Evolutionary conservation across 2,329 filamentous ascomycete genomes (phyloP).

Genomic region (Neocatenulostroma microsporum): DNA sequence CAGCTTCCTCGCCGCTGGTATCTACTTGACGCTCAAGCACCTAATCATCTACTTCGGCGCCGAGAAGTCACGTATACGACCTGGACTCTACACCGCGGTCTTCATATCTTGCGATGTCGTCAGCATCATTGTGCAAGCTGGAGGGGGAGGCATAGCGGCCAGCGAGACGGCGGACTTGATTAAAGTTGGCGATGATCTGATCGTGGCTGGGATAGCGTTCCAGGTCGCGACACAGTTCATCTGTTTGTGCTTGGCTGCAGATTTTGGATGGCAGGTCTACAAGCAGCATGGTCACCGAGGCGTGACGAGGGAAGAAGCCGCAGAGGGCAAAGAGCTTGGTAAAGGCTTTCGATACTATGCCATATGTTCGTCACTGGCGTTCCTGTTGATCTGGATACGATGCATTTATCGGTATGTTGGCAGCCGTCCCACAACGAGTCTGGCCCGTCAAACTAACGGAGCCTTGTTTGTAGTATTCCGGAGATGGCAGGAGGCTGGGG

Average conservation of each 20-base stretch:
- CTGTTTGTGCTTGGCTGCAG: slow-evolving; percentile 35
- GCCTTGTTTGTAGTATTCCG: slow-evolving; percentile 32
- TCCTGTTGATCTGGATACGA: slow-evolving; percentile 57
- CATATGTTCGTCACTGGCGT: slow-evolving; percentile 48
- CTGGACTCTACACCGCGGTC: slow-evolving; percentile 42
- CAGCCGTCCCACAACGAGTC: not conserved
- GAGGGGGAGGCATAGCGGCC: slow-evolving; percentile 37
- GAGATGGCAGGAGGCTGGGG: slow-evolving; percentile 47
- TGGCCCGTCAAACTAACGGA: not conserved
- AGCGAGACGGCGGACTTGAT: slow-evolving; percentile 29
- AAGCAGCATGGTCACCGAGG: slow-evolving; percentile 6
- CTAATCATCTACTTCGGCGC: slow-evolving; percentile 38
- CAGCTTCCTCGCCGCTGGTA: slow-evolving; percentile 39
- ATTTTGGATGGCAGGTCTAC: slow-evolving; percentile 29
- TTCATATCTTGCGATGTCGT: slow-evolving; percentile 45
- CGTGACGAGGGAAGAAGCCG: slow-evolving; percentile 18
- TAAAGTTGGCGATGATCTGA: slow-evolving; percentile 36
- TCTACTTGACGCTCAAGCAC: slow-evolving; percentile 43
- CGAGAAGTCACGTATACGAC: slow-evolving; percentile 34
- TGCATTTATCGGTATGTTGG: slow-evolving; percentile 52
- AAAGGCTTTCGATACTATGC: slow-evolving; percentile 48
- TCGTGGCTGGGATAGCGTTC: slow-evolving; percentile 39
- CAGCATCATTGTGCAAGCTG: slow-evolving; percentile 39
- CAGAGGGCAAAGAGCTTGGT: slow-evolving; percentile 30
- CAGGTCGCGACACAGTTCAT: slow-evolving; percentile 39